A percentile compares a stretch with the other conserved stretches of the same genome.
phyloP scores from a whole-genome alignment of 2,329 filamentous ascomycete genomes.

The Microdochium nivale region DNA sequence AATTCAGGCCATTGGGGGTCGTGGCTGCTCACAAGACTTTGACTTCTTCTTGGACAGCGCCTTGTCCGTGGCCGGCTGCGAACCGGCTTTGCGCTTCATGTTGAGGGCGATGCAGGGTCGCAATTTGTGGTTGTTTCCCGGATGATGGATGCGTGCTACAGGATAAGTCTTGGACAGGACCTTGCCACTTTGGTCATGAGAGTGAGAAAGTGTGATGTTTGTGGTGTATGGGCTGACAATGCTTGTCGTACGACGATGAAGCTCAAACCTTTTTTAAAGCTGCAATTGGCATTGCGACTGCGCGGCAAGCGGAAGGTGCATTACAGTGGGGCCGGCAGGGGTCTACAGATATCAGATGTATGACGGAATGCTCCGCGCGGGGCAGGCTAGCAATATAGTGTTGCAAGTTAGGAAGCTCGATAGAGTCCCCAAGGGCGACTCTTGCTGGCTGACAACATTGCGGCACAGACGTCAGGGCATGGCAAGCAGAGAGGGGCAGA shows the following conservation, averaged over 20 bases:
- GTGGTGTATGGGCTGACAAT: background rate
- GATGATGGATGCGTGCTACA: no score
- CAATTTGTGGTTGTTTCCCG: background rate
- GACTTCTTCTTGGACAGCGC: constrained; percentile 41
- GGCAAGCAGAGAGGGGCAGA: no score
- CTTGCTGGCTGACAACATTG: no score
- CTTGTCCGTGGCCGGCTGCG: constrained; percentile 31
- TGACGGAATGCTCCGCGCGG: no score
- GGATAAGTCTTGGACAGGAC: no score
- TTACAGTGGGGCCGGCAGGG: no score
- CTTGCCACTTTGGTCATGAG: background rate
- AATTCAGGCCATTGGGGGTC: background rate
- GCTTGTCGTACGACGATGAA: constrained; percentile 1
- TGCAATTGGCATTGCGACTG: background rate
- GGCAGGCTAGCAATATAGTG: no score
- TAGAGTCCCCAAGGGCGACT: no score
- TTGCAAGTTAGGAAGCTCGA: no score
- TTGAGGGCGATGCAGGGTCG: constrained; percentile 8
- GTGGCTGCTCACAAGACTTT: constrained; percentile 14
- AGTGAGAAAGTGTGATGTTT: background rate
- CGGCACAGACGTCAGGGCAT: no score
- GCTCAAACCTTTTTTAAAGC: background rate
- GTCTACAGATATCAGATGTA: no score
- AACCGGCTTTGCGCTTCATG: constrained; percentile 55
- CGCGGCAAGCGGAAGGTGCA: background rate